phyloP scores from a whole-genome alignment of 148 eudicot genomes.

The Fagopyrum tataricum region DNA sequence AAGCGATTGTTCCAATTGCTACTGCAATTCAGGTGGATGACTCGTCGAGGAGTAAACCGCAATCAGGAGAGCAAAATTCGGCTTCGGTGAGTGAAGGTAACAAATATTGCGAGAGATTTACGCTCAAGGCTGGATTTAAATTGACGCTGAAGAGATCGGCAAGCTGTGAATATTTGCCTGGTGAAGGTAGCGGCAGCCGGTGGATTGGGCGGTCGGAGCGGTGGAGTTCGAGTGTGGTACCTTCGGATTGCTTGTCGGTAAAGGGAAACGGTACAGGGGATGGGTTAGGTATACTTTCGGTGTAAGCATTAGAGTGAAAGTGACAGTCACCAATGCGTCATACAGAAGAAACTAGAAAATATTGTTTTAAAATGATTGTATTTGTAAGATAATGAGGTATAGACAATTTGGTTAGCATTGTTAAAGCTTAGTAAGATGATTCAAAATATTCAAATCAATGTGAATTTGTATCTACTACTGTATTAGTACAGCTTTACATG shows the following conservation, averaged over 20 bases:
- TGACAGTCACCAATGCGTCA: background rate
- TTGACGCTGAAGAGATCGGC: conserved; percentile 24
- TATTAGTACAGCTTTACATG: no score
- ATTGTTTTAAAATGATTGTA: no score
- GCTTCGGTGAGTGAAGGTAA: conserved; percentile 21
- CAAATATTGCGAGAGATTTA: conserved; percentile 31
- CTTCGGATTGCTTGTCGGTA: background rate
- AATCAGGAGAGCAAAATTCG: background rate
- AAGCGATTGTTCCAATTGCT: background rate
- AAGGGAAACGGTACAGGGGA: background rate
- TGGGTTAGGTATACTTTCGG: background rate
- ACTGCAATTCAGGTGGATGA: background rate
- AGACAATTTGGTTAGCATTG: no score
- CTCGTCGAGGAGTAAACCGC: background rate
- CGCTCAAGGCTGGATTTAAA: conserved; percentile 31
- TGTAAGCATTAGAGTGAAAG: background rate
- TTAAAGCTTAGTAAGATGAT: no score
- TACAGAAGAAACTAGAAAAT: no score
- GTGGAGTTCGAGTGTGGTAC: background rate
- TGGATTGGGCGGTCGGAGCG: conserved; percentile 6
- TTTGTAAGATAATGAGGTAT: no score
- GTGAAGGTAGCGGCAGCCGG: conserved; percentile 17
- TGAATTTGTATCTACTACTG: no score
- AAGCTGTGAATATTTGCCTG: conserved; percentile 25
- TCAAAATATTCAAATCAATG: no score